Conservation (phyloP, 1,139 yeast species). For the Pichia sp. region DNA sequence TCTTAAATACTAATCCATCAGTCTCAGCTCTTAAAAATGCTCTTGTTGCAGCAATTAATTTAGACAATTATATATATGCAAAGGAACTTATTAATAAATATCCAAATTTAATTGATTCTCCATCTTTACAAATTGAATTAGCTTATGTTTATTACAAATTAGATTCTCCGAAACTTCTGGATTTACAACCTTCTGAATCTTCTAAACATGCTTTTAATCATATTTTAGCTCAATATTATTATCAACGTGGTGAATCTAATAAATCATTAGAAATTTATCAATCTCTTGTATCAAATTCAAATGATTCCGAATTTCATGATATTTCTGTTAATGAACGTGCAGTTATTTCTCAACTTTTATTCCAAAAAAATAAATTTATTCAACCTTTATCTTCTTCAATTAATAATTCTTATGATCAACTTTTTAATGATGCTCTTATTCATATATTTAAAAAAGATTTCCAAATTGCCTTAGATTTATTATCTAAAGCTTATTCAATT, state of each 20-base stretch:
- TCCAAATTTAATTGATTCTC: constrained; percentile 31
- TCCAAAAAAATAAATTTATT: constrained; percentile 4
- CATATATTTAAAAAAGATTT: constrained; percentile 42
- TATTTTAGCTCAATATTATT: constrained; percentile 76
- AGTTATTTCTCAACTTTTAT: constrained; percentile 46
- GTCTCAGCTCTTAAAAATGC: constrained; percentile 57
- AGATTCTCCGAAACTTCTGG: constrained; percentile 40
- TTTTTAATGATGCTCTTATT: constrained; percentile 65
- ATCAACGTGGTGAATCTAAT: constrained; percentile 55
- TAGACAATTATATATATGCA: constrained; percentile 63
- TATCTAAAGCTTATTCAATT: constrained; percentile 46
- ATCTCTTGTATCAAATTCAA: constrained; percentile 32
- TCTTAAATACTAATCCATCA: constrained; percentile 38
- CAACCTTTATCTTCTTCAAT: constrained; percentile 3
- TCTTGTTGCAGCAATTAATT: constrained; percentile 63
- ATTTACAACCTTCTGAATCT: constrained; percentile 21
- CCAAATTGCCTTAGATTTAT: constrained; percentile 39
- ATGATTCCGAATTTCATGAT: constrained; percentile 42
- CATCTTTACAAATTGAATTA: constrained; percentile 44
- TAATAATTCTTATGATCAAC: constrained; percentile 43
- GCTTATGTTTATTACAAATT: constrained; percentile 70
- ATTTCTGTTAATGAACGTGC: constrained; percentile 66
- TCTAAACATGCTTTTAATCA: constrained; percentile 54
- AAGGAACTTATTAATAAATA: constrained; percentile 41
- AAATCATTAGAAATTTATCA: constrained; percentile 54